Percentiles rank a stretch among this genome's conserved stretches.
Conservation (phyloP, 176 grass and related monocot species). For the Phragmites australis region DNA sequence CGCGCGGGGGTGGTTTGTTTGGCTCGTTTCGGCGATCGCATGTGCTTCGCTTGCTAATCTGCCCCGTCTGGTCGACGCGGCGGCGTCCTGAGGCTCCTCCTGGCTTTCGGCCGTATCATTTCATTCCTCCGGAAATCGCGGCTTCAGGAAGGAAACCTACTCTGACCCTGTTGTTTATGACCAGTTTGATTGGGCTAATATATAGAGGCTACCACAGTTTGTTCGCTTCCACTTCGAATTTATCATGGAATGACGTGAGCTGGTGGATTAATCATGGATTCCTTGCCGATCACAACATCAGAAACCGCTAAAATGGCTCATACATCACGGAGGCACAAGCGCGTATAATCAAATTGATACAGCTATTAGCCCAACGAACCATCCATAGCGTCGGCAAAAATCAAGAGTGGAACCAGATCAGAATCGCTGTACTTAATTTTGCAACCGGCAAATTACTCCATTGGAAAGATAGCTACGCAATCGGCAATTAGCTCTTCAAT, state of each 20-base stretch:
- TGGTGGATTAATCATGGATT: neutral
- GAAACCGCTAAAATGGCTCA: neutral
- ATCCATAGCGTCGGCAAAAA: constrained; percentile 7
- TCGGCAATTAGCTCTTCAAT: neutral
- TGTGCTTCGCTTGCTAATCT: neutral
- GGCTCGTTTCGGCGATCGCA: neutral
- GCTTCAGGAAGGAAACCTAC: neutral
- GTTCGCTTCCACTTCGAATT: neutral
- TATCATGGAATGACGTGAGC: neutral
- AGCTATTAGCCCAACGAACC: neutral
- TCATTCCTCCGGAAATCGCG: constrained; percentile 42
- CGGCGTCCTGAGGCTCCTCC: neutral
- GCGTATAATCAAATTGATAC: neutral
- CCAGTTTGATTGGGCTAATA: neutral
- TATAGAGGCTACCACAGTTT: neutral
- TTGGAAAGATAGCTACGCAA: neutral
- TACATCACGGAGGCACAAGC: neutral
- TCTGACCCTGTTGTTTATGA: neutral
- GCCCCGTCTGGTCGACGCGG: neutral
- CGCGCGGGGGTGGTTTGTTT: neutral
- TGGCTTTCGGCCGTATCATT: constrained; percentile 41
- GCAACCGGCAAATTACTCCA: neutral
- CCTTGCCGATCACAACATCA: neutral
- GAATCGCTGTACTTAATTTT: too few species aligned
- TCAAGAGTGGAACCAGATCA: neutral